Evolutionary conservation across 495 filamentous ascomycete species (phyloP), one percentile per base, ranked within the genome.

Genomic region (Xylaria castorea): DNA sequence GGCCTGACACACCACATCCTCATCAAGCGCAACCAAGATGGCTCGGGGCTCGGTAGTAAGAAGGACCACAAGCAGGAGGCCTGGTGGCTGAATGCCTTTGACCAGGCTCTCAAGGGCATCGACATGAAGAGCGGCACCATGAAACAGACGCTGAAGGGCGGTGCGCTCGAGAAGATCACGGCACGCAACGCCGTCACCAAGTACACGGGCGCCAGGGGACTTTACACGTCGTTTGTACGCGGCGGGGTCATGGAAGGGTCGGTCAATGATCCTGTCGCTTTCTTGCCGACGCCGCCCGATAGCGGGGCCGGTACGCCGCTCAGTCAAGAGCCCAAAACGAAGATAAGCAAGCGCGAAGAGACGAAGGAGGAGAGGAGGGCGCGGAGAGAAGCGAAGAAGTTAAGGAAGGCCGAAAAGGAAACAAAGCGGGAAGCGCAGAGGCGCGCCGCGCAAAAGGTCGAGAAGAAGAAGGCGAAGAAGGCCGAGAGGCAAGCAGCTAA

Each of bases 61-160:
- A 85, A 86, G 68, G 82, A 85, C n/a, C 80, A 84, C 70, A 92
- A 89, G 57, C 89, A 88, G 74, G 87, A 89, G 63, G 91, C 93
- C 74, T 95, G 93, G 93, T 95, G 92, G 92, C 80, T 94, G 70
- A 87, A 90, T 60, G 92, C 92, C 57, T 94, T 94, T 75, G 93
- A 95, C 82, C 88, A 91, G 77, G 90, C 91, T 36, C 82, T 95
- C 71, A 91, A 93, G 79, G 90, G 90, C 3, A 83, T 94, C 27
- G 91, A 93, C 78, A 86, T 83, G 14, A 83, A 84, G 68, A 78
- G 83, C 71, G 85, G 83, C 14, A 77, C 73, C 32, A 83, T 89
- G 30, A 81, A 84, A 32, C 87, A 85, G 79, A 86, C 86, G 5
- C 76, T 86, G 0, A 84, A 81, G 12, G 81, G 80, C 20, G 86